Conservation (phyloP, 805 yeast genomes). For the Lipomyces orientalis region DNA sequence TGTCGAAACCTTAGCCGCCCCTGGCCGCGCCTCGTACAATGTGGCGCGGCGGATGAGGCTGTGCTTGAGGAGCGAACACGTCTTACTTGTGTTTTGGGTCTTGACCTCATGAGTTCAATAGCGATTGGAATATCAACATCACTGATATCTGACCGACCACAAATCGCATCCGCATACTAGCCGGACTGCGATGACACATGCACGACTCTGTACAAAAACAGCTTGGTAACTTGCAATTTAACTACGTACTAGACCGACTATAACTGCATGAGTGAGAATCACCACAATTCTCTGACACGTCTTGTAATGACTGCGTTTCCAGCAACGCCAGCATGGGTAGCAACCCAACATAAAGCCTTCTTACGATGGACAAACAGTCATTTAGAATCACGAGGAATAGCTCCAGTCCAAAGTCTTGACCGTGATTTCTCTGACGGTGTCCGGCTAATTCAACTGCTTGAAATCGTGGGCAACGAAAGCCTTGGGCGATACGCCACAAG, state of each 20-base stretch:
- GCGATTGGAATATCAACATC: neutral
- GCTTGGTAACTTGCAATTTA: neutral
- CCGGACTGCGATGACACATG: neutral
- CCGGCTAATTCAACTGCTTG: conserved; percentile 47
- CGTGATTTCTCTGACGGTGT: conserved; percentile 47
- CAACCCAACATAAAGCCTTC: conserved; percentile 49
- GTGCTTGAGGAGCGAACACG: neutral
- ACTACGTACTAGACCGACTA: neutral
- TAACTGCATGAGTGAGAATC: neutral
- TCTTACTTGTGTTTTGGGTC: neutral
- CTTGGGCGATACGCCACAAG: conserved; percentile 45
- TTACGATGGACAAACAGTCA: conserved; percentile 50
- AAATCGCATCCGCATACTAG: neutral
- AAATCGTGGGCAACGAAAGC: conserved; percentile 46
- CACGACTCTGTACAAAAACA: neutral
- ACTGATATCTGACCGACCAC: neutral
- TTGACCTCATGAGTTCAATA: neutral
- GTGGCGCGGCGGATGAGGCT: no score
- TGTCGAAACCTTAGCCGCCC: neutral
- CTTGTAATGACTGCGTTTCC: neutral
- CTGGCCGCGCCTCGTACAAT: neutral
- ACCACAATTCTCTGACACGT: neutral
- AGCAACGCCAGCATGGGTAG: conserved; percentile 48
- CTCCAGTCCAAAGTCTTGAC: conserved; percentile 41
- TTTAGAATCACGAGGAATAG: conserved; percentile 40